These are phyloP conservation scores for Plasmodium vivax DNA, from an alignment of 169 alveolate genomes.

Conservation along the genomic window DNA sequence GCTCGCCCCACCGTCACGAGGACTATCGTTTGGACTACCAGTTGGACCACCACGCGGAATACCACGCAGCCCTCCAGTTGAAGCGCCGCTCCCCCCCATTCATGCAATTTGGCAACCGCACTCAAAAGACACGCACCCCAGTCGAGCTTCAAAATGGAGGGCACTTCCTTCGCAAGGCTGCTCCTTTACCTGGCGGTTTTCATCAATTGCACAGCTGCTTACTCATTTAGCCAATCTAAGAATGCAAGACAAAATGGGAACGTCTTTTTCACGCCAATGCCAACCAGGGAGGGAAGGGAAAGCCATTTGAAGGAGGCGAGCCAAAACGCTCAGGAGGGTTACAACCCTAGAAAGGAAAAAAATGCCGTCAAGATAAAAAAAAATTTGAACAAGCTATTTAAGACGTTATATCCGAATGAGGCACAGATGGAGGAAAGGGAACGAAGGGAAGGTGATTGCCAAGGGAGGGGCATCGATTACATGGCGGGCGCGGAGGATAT, in stretches of 20 bases:
- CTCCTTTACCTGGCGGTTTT: neutral
- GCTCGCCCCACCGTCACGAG: neutral
- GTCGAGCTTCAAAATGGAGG: neutral
- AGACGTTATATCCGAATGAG: constrained; percentile 40
- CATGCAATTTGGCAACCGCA: neutral
- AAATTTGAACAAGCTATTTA: constrained; percentile 27
- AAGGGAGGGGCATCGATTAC: neutral
- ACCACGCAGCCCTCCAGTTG: neutral
- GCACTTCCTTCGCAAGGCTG: neutral
- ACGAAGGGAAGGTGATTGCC: neutral
- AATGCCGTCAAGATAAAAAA: constrained; percentile 13
- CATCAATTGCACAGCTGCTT: neutral
- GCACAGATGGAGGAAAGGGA: neutral
- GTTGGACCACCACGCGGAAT: too few species aligned
- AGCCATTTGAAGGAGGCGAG: neutral
- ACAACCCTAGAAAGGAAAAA: constrained; percentile 7
- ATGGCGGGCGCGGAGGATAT: too few species aligned
- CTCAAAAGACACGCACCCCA: neutral
- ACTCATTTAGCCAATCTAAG: neutral
- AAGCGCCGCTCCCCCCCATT: neutral
- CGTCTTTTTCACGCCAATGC: neutral
- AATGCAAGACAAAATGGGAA: neutral
- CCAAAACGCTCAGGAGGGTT: neutral
- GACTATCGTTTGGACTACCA: neutral
- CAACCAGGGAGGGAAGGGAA: neutral